These are phyloP conservation scores for Trichoderma gracile DNA, from an alignment of 2,329 filamentous ascomycete genomes.

Conservation along the genomic window DNA sequence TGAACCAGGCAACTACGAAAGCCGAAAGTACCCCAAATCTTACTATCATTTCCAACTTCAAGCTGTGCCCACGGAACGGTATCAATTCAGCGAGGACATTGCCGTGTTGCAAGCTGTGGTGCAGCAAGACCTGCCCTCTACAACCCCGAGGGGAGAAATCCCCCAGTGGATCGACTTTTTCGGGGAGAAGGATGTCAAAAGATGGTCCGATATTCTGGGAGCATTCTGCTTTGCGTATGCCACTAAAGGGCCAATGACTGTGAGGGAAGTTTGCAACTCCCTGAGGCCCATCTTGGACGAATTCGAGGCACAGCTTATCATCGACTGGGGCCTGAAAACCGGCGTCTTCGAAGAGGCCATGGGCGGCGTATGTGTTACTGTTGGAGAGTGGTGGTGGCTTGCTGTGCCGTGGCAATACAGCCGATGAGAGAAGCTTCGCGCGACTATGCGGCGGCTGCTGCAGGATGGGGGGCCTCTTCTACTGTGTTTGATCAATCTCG, in stretches of 20 bases:
- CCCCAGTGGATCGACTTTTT: conserved; percentile 75
- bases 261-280: conserved; percentile 54
- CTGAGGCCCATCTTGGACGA: conserved; percentile 60
- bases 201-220: conserved; percentile 66
- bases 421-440: not conserved
- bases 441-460: not conserved
- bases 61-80: conserved; percentile 62
- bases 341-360: conserved; percentile 52
- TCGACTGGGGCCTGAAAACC: conserved; percentile 58
- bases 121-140: conserved; percentile 44
- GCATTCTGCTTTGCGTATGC: conserved; percentile 64
- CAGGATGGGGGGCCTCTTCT: too few species aligned
- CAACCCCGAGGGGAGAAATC: conserved; percentile 51
- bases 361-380: conserved; percentile 45
- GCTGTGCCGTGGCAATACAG: conserved; percentile 43
- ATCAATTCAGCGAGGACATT: conserved; percentile 57
- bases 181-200: conserved; percentile 55
- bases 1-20: conserved; percentile 69
- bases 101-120: conserved; percentile 42
- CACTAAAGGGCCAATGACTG: conserved; percentile 59
- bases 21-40: conserved; percentile 64
- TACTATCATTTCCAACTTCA: conserved; percentile 65
- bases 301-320: conserved; percentile 61
- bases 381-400: conserved; percentile 69
- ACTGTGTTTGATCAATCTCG: too few species aligned